These are phyloP conservation scores for Aspergillus versicolor DNA, from an alignment of 2,329 filamentous ascomycete genomes.

Conservation along the genomic window DNA sequence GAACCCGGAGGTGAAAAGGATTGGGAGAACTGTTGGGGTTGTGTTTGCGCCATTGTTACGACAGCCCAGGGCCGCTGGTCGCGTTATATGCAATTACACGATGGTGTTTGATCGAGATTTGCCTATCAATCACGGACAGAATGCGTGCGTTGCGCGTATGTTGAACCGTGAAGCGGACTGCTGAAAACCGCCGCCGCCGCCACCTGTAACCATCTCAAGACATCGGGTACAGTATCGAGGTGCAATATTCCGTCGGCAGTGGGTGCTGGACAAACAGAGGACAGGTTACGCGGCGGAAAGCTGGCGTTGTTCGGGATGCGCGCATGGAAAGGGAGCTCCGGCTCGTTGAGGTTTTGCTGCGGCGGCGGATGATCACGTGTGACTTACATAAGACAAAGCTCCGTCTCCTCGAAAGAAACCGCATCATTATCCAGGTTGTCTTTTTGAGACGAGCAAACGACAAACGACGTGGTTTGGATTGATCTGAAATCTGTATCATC, in stretches of 20 bases:
- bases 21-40: slow-evolving; percentile 52
- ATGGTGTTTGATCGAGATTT: slow-evolving; percentile 22
- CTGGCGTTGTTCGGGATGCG: slow-evolving; percentile 14
- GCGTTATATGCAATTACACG: slow-evolving; percentile 10
- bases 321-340: slow-evolving; percentile 24
- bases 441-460: neutral
- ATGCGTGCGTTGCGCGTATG: slow-evolving; percentile 30
- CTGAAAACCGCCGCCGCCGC: slow-evolving; percentile 36
- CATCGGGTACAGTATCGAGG: slow-evolving; percentile 20
- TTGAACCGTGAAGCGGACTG: slow-evolving; percentile 37
- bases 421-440: neutral
- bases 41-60: slow-evolving; percentile 58
- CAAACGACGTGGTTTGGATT: neutral
- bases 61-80: neutral
- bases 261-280: slow-evolving; percentile 3
- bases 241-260: neutral
- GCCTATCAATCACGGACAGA: slow-evolving; percentile 21
- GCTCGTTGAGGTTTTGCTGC: slow-evolving; percentile 23
- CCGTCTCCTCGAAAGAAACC: slow-evolving; percentile 4
- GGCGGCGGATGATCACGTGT: slow-evolving; percentile 16
- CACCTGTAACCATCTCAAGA: slow-evolving; percentile 41
- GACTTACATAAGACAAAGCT: slow-evolving; percentile 15
- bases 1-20: slow-evolving; percentile 64
- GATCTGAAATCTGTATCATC: neutral
- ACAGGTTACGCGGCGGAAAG: slow-evolving; percentile 17